Conservation (phyloP, 208 protist genomes). For the Trypanosoma conorhini region DNA sequence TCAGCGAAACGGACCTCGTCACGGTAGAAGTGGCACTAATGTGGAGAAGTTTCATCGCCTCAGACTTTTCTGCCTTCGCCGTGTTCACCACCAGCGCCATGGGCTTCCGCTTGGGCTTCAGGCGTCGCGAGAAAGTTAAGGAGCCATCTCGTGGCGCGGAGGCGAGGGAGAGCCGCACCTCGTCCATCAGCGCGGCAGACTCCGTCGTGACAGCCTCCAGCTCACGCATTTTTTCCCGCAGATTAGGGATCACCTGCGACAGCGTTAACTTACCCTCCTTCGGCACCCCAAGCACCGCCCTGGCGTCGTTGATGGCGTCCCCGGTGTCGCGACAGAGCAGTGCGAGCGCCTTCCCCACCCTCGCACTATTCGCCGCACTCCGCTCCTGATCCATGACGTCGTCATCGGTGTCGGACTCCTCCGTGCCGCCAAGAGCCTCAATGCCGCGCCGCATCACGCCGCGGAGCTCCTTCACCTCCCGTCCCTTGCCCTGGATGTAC, state of each 20-base stretch:
- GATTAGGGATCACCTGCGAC: constrained; percentile 32
- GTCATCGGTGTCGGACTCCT: constrained; percentile 33
- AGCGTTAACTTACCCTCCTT: constrained; percentile 26
- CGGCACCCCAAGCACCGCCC: constrained; percentile 27
- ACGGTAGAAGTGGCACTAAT: not conserved
- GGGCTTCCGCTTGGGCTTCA: constrained; percentile 66
- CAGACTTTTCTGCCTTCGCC: constrained; percentile 16
- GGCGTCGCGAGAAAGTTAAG: constrained; percentile 21
- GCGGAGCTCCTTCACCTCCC: constrained; percentile 41
- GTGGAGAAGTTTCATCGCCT: not conserved
- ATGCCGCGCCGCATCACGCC: constrained; percentile 41
- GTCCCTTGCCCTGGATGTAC: constrained; percentile 9
- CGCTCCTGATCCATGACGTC: constrained; percentile 30
- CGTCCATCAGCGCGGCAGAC: constrained; percentile 39
- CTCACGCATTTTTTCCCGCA: constrained; percentile 41
- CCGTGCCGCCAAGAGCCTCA: constrained; percentile 36
- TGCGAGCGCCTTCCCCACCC: constrained; percentile 22
- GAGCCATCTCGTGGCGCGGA: constrained; percentile 29
- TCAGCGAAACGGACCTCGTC: not conserved
- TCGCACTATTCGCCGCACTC: constrained; percentile 8
- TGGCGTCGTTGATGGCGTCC: constrained; percentile 42
- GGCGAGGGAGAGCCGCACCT: constrained; percentile 39
- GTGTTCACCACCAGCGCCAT: constrained; percentile 31
- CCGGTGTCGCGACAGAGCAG: constrained; percentile 38
- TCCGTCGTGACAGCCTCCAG: constrained; percentile 43